Percentiles rank a stretch among this genome's conserved stretches.
Evolutionary conservation across 1,139 yeast species (phyloP).

Genomic region (Scheffersomyces insectosa): DNA sequence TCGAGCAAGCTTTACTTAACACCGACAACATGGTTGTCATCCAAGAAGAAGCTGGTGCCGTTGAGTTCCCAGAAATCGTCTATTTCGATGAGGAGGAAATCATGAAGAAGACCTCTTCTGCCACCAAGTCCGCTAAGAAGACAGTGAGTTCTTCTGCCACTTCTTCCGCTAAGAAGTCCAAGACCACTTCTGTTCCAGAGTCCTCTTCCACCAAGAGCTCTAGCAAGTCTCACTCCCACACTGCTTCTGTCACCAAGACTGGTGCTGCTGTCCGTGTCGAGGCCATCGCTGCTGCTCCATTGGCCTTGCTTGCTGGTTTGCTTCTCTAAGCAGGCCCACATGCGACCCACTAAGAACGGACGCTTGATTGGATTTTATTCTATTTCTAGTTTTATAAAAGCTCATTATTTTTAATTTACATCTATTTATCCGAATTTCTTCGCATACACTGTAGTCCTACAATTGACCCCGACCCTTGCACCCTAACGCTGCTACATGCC

Average conservation of each 20-base stretch:
- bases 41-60: constrained; percentile 10
- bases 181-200: constrained; percentile 4
- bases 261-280: constrained; percentile 14
- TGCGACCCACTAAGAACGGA: no score
- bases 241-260: constrained; percentile 17
- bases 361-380: constrained; percentile 9
- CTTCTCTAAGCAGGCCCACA: constrained; percentile 3
- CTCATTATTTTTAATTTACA: not conserved
- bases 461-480: no score
- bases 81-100: constrained; percentile 13
- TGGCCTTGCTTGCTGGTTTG: constrained; percentile 16
- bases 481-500: no score
- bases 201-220: not conserved
- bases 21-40: constrained; percentile 14
- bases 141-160: not conserved
- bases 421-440: not conserved
- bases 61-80: constrained; percentile 11
- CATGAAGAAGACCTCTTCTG: not conserved
- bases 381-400: not conserved
- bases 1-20: constrained; percentile 14
- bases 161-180: constrained; percentile 5
- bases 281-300: constrained; percentile 8
- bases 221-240: constrained; percentile 8
- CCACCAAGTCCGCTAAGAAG: not conserved
- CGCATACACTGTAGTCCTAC: no score